Base-by-base conservation (phyloP, 2,329 filamentous ascomycete genomes). In the Pseudocercospora crystallina region DNA sequence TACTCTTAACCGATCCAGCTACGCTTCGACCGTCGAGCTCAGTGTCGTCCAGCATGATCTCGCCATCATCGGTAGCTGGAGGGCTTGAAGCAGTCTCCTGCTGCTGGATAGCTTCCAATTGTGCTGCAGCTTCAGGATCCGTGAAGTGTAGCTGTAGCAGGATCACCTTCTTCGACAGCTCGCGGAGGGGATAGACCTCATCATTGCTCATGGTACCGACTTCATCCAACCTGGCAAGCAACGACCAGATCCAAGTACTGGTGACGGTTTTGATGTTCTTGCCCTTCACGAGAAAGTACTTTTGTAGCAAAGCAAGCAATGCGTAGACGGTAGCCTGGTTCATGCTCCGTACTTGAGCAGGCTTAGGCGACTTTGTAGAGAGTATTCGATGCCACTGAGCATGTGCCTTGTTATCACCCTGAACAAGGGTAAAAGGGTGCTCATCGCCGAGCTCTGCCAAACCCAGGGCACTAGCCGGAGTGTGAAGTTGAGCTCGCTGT, bases 231-330 rank as follows among this genome's bases (percentile, higher is more conserved):
- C 84, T 80, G 2, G 87, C 89, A 38, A 96, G 75, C 50, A 96
- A 70, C 0, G 86, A 84, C 91, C 90, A 96, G 3, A 89, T 75
- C 92, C 92, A 97, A 12, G 83, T 79, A 53, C 89, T 90, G 4
- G 88, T 83, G 41, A 84, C 80, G 61, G 81, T 79, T 20, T 82
- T 76, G 29, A 90, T 74, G 29, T 79, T 76, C 15, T 76, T 71
- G n/a, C 80, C 80, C 43, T 78, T 79, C 39, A 78, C 79, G 46
- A 86, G 78, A 44, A 87, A 82, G n/a, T 88, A 62, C 8, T 70
- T 67, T 32, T 72, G 72, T 45, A 91, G 75, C 20, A 80, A 71
- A 34, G 81, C 78, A 34, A 96, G 67, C 30, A 92, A 76, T 32
- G 80, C 78, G 43, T 92, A 72, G 2, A 87, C 79, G 38, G 80